A percentile compares a stretch with the other conserved stretches of the same genome.
Conservation (phyloP, 2,329 filamentous ascomycete species). For the Cladophialophora immunda region DNA sequence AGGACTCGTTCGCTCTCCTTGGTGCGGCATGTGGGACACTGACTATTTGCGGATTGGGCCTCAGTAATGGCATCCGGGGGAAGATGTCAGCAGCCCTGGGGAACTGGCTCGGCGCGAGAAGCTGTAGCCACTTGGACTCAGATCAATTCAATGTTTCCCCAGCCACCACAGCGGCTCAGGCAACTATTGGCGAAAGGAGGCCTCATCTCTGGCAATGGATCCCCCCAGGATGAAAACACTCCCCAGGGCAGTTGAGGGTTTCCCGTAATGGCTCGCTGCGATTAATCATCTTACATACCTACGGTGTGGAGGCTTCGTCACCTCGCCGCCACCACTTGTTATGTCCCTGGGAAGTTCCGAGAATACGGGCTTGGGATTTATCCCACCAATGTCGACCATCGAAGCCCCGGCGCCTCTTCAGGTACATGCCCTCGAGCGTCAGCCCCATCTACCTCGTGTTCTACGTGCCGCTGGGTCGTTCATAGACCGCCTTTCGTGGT, state of each 20-base stretch:
- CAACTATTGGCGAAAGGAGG: background rate
- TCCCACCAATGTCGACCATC: background rate
- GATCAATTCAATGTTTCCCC: background rate
- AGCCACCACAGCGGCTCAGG: background rate
- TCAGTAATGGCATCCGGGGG: no score
- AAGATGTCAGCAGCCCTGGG: no score
- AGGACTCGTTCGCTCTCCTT: background rate
- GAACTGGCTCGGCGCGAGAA: no score
- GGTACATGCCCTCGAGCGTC: background rate
- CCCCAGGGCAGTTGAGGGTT: background rate
- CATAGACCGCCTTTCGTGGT: background rate
- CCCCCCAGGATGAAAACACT: background rate
- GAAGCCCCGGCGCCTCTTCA: background rate
- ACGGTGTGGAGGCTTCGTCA: background rate
- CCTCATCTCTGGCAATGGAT: background rate
- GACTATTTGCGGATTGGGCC: background rate
- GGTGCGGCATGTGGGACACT: background rate
- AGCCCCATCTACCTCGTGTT: background rate
- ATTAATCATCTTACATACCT: slow-evolving; percentile 4
- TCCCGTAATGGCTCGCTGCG: background rate
- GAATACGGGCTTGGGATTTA: background rate
- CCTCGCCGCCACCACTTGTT: background rate
- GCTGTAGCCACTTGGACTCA: background rate
- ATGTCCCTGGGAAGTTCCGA: background rate
- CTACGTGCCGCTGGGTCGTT: background rate